Base-by-base conservation (phyloP, 1,139 yeast genomes). In the Wickerhamomyces sp. region DNA sequence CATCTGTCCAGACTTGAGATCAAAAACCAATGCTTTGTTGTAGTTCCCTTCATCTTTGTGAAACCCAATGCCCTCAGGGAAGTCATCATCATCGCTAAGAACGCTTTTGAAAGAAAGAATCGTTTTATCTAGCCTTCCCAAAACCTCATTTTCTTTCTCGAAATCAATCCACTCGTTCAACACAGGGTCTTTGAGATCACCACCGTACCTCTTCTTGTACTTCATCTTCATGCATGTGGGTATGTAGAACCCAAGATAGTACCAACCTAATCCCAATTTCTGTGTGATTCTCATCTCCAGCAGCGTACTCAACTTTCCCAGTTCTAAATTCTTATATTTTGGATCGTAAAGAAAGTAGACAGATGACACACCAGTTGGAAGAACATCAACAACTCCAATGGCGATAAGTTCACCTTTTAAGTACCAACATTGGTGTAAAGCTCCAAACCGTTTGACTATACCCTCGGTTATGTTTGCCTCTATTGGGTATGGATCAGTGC, bases 341-440 rank as follows among this genome's bases (percentile, higher is more conserved):
- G 95, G 94, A 52, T 88, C 93, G 86, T 94, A 87, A 14, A 88
- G 76, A 51, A 88, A 83, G 52, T 88, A 89, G 1, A 89, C 91
- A 0, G 95, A 80, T 0, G 95, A 86, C 0, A 89, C 58, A 0
- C 89, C 83, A 14, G 75, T 58, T 0, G 95, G 95, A 25, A 89
- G 56, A 23, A 88, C 63, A 55, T 89, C 97, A 19, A 84, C 55
- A 0, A 88, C 85, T 0, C 87, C 86, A 23, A 89, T 61, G 0
- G 93, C 96, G 26, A 86, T 74, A 22, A 89, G 61, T 40, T 70
- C 67, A 6, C 61, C 77, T 31, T 84, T 72, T 17, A 72, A 55
- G 49, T 83, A 82, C 52, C 87, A 88, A 52, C 86, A 74, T 51
- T 86, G 95, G 55, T 89, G 97, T 1, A 68, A 70, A 36, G 74